These are phyloP conservation scores for Aegilops bicornis DNA, from an alignment of 176 grass and related monocot genomes.

Conservation along the genomic window DNA sequence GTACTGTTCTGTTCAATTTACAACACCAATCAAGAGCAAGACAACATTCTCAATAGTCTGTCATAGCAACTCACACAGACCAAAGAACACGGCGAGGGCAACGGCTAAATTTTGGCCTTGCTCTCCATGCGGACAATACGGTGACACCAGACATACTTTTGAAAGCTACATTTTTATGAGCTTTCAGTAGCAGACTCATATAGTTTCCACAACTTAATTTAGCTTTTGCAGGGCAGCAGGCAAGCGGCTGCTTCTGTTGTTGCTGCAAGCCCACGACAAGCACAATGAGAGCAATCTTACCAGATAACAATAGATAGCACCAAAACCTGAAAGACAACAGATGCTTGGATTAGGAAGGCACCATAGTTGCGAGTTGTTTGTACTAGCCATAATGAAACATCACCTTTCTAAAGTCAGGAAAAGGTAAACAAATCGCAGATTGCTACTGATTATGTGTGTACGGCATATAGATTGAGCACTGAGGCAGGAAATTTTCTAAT, in stretches of 20 bases:
- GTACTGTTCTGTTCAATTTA: conserved; percentile 40
- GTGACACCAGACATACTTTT: conserved; percentile 12
- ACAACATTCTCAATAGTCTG: not conserved
- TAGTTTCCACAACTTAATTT: conserved; percentile 10
- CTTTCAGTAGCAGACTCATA: conserved; percentile 1
- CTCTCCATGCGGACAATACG: conserved; percentile 6
- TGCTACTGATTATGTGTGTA: not conserved
- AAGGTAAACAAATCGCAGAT: not conserved
- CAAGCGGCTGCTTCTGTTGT: not conserved
- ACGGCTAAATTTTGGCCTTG: conserved; percentile 7
- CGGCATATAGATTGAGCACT: not conserved
- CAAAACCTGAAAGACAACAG: conserved; percentile 5
- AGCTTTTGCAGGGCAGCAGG: not conserved
- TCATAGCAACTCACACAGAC: not conserved
- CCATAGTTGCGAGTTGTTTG: not conserved
- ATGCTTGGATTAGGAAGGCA: not conserved
- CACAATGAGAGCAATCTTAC: not conserved
- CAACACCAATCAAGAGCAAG: conserved; percentile 31
- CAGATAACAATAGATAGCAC: not conserved
- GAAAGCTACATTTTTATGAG: conserved; percentile 15
- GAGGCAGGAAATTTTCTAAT: not conserved
- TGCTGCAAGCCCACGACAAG: not conserved
- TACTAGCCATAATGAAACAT: not conserved
- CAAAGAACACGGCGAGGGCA: not conserved
- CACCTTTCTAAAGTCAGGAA: not conserved